These are phyloP conservation scores for Penicillium rolfsii DNA, from an alignment of 2,329 filamentous ascomycete genomes.

Conservation along the genomic window DNA sequence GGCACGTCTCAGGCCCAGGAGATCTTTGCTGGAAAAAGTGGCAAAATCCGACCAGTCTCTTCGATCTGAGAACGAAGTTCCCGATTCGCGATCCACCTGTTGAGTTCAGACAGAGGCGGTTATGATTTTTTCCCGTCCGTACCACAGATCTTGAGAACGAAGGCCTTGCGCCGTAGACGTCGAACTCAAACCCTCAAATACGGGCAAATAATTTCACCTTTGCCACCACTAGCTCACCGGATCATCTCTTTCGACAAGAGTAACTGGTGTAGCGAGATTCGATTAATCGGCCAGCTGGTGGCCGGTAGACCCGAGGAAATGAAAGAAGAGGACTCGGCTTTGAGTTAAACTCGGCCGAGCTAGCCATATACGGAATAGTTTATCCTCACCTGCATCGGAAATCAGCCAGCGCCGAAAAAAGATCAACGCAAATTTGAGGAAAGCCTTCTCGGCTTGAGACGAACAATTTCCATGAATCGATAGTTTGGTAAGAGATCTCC, in stretches of 20 bases:
- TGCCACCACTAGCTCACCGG: background rate
- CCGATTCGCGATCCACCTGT: conserved; percentile 1
- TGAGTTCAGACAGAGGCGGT: background rate
- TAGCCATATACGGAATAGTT: background rate
- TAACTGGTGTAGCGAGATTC: background rate
- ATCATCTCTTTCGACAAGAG: background rate
- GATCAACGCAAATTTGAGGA: background rate
- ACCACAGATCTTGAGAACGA: background rate
- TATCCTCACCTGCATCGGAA: background rate
- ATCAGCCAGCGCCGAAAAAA: background rate
- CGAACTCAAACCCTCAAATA: background rate
- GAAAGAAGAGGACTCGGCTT: background rate
- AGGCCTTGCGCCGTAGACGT: background rate
- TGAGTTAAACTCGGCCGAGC: conserved; percentile 4
- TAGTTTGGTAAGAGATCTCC: background rate
- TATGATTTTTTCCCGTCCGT: background rate
- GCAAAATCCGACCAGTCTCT: background rate
- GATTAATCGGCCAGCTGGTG: background rate
- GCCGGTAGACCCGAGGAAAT: background rate
- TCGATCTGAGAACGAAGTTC: background rate
- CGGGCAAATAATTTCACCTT: background rate
- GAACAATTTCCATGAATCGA: background rate
- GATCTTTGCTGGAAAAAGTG: background rate
- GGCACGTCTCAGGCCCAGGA: conserved; percentile 3
- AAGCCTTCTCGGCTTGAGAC: background rate